Evolutionary conservation across 2,329 filamentous ascomycete species (phyloP), one percentile per base, ranked within the genome.

Genomic region (Sclerotinia glacialis): DNA sequence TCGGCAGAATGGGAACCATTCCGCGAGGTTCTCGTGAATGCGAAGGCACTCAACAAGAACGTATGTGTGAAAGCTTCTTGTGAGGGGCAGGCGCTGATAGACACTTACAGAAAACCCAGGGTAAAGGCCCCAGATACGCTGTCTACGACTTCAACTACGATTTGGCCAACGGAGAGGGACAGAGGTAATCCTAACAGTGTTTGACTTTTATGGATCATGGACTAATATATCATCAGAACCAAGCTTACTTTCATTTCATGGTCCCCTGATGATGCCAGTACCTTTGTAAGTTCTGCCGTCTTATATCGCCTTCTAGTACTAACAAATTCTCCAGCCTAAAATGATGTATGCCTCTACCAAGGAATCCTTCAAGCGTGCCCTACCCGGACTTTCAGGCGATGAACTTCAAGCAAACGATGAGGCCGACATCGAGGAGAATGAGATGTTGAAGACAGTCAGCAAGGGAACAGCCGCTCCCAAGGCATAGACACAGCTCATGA

Each of bases 331-430:
- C 67, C 72, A 93, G 91, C 85, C 89, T 80, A 93, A 93, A 85
- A 95, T 95, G 91, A 85, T 93, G 79, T 95, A 94, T 84, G 90
- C 91, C 74, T 91, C 91, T 63, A 95, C 91, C 80, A 95, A 94
- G 83, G 90, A 93, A 75, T 89, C 90, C 68, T 85, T 95, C 73
- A 94, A 93, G 86, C 88, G 89, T 79, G 80, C 89, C 61, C 85
- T 95, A 71, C 90, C 86, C 77, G 91, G 90, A 71, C 81, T 94
- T 74, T 89, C 89, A 69, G 81, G 83, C 74, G 91, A 66, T 37
- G 65, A 94, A 78, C 84, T 93, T 75, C 91, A 95, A 83, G 91
- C 90, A 82, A 93, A 93, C 82, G 91, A 94, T 79, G 80, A 81
- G 73, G 89, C 92, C 79, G 91, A 94, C 79, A 90, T 95, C 77